Evolutionary conservation across 768 basidiomycete species (phyloP).

Genomic region (Pisolithus marmoratus): DNA sequence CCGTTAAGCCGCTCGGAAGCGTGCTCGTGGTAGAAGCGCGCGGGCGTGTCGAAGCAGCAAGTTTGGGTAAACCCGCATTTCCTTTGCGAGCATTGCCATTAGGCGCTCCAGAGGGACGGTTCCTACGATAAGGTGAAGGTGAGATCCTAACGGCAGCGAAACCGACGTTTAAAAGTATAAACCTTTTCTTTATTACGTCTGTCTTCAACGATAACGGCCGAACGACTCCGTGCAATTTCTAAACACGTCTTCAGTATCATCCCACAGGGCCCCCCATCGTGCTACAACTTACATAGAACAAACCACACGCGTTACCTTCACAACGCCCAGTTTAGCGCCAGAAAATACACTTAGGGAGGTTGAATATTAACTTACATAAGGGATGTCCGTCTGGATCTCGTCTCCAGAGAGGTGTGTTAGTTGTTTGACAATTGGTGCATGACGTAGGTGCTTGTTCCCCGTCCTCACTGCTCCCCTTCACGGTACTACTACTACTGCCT

Average conservation of each 20-base stretch:
- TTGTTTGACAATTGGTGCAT: conserved; percentile 94
- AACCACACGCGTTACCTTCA: conserved; percentile 82
- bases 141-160: background rate
- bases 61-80: conserved; percentile 59
- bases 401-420: conserved; percentile 91
- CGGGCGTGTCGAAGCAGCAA: conserved; percentile 70
- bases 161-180: conserved; percentile 7
- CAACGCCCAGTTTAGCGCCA: conserved; percentile 10
- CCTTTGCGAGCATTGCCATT: conserved; percentile 61
- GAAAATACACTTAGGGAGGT: conserved; percentile 7
- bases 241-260: conserved; percentile 11
- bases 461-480: conserved; percentile 51
- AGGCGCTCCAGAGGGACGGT: conserved; percentile 74
- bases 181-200: conserved; percentile 97
- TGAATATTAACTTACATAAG: conserved; percentile 56
- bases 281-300: conserved; percentile 72
- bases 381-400: conserved; percentile 91
- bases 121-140: conserved; percentile 37
- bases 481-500: conserved; percentile 23
- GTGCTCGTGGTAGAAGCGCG: conserved; percentile 64
- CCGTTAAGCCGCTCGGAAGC: conserved; percentile 41
- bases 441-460: conserved; percentile 70
- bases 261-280: background rate
- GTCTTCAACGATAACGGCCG: conserved; percentile 94
- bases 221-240: conserved; percentile 96